Conservation (phyloP, 176 grass and related monocot species). For the Carex scoparia region DNA sequence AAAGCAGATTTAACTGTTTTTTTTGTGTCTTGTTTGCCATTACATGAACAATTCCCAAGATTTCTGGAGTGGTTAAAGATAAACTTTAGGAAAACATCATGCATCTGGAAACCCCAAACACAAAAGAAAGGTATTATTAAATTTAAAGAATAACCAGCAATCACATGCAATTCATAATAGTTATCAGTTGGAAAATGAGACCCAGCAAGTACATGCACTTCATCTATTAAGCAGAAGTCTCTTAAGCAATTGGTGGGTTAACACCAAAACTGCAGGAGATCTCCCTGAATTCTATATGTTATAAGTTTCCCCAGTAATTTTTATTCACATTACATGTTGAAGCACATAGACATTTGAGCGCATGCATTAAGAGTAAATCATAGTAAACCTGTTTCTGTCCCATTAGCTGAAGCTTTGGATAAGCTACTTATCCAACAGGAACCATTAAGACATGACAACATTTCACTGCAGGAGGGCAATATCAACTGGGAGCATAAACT, state of each 20-base stretch:
- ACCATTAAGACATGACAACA: neutral
- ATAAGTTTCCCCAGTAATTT: neutral
- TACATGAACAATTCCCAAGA: neutral
- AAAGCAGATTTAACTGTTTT: neutral
- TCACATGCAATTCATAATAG: neutral
- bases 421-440: neutral
- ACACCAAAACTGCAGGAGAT: neutral
- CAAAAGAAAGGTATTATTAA: neutral
- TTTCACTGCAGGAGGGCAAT: conserved; percentile 39
- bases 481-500: conserved; percentile 83
- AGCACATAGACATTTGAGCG: neutral
- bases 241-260: neutral
- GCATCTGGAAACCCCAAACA: neutral
- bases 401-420: neutral
- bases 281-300: neutral
- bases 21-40: neutral
- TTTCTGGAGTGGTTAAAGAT: neutral
- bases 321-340: neutral
- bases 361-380: neutral
- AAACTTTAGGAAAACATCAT: neutral
- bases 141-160: neutral
- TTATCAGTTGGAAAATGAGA: neutral
- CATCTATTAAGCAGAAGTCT: neutral
- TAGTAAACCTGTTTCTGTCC: neutral
- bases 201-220: neutral